These are phyloP conservation scores for Tilletia indica DNA, from an alignment of 1,284 basidiomycete genomes.

Conservation along the genomic window DNA sequence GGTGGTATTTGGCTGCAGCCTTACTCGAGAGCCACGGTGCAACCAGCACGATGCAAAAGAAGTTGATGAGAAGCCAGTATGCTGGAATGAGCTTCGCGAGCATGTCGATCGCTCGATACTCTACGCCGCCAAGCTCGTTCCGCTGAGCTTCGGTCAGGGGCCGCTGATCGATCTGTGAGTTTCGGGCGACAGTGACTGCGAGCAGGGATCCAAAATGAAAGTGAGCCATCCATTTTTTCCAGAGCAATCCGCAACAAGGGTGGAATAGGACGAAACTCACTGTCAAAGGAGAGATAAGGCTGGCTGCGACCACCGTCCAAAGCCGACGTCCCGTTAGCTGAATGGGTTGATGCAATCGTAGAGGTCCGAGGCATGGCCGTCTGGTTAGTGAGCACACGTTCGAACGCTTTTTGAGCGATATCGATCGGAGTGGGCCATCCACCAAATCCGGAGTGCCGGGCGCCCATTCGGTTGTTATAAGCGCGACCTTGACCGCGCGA, in stretches of 20 bases:
- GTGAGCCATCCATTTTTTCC: too few species aligned
- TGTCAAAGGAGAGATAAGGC: constrained; percentile 79
- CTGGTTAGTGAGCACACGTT: constrained; percentile 58
- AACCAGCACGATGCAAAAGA: constrained; percentile 39
- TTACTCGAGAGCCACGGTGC: constrained; percentile 48
- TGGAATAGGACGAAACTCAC: neutral
- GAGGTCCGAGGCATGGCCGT: constrained; percentile 72
- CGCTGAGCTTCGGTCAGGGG: constrained; percentile 74
- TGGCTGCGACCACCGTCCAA: constrained; percentile 57
- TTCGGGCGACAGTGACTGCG: constrained; percentile 59
- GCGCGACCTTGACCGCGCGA: neutral
- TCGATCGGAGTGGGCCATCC: constrained; percentile 82
- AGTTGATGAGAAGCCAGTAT: constrained; percentile 35
- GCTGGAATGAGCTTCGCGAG: constrained; percentile 60
- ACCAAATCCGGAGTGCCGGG: constrained; percentile 65
- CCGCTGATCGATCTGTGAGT: constrained; percentile 74
- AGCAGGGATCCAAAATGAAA: too few species aligned
- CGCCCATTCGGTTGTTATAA: constrained; percentile 23
- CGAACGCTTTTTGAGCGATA: constrained; percentile 63
- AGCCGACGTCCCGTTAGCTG: constrained; percentile 48
- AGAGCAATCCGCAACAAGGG: too few species aligned
- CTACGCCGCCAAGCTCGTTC: constrained; percentile 88
- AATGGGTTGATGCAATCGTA: constrained; percentile 61
- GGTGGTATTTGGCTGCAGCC: constrained; percentile 38
- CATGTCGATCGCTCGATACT: constrained; percentile 81